Evolutionary conservation across 495 filamentous ascomycete species (phyloP), one percentile per base, ranked within the genome.

Genomic region (Jackrogersella minutella): DNA sequence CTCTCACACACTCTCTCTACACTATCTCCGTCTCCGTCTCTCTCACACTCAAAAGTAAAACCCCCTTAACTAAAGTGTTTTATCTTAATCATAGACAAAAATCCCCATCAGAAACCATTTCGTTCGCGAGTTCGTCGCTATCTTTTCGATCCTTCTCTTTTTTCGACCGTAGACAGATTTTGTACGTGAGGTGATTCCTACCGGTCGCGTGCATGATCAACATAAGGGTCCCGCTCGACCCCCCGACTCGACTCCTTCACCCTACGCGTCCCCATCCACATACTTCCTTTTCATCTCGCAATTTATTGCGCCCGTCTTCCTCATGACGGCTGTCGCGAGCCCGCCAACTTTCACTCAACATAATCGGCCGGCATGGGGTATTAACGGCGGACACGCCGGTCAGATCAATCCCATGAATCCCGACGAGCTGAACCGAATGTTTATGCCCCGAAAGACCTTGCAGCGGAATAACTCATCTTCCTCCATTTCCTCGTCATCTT

Each of bases 281-380:
- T 44, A 54, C 80, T 77, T 80, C 79, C 69, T 56, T 75, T 76
- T 58, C 68, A 73, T 65, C 73, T 69, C 55, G 39, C 47, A 66
- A 51, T 43, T 47, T 64, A 41, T 58, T 37, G 47, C 40, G 59
- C 58, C 64, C 67, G 50, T 61, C 64, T 70, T 74, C 74, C 72
- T 70, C 76, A 99, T 99, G 95, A 99, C 95, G 86, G 95, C 95
- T 78, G 94, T 99, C 79, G 95, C 93, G 73, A 91, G 88, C 81
- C 93, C 91, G 64, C 91, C 91, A 78, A 93, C 88, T 79, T 93
- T 97, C 77, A 88, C 93, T 82, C 82, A 82, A 61, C 78, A 81
- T 66, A 85, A 81, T 59, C 82, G 87, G 61, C 79, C 86, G 77
- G 81, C 81, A 87, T 90, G 87, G 87, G 80, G 82, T 84, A 79